Conservation (phyloP, 345 rosid species). For the Euphorbia tirucalli region DNA sequence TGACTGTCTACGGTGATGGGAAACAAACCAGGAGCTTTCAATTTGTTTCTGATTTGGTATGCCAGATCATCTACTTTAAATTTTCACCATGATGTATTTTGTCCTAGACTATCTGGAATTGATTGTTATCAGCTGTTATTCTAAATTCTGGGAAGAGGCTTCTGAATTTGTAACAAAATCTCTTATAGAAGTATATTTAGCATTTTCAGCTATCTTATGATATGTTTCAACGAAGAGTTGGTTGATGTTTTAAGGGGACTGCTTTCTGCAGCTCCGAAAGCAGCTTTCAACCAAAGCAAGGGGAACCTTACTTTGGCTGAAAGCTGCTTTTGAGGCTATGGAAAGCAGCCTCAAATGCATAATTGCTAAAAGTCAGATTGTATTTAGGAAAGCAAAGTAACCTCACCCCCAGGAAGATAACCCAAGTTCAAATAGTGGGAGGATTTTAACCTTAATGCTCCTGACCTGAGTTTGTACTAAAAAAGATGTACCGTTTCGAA, state of each 20-base stretch:
- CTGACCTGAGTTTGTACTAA: neutral
- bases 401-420: no score
- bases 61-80: neutral
- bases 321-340: no score
- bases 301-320: no score
- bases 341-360: no score
- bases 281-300: no score
- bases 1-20: constrained; percentile 98
- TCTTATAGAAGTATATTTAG: neutral
- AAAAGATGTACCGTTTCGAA: neutral
- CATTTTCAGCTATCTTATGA: no score
- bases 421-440: no score
- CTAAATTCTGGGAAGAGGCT: neutral
- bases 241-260: no score
- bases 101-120: neutral
- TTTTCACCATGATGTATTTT: neutral
- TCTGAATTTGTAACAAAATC: neutral
- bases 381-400: no score
- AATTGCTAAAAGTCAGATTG: no score
- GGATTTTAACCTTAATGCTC: neutral
- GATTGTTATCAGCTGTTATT: neutral
- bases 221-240: no score
- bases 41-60: constrained; percentile 94
- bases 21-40: constrained; percentile 99
- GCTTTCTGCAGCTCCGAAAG: no score